phyloP scores from a whole-genome alignment of 2,329 filamentous ascomycete species.

The Colletotrichum lentis region DNA sequence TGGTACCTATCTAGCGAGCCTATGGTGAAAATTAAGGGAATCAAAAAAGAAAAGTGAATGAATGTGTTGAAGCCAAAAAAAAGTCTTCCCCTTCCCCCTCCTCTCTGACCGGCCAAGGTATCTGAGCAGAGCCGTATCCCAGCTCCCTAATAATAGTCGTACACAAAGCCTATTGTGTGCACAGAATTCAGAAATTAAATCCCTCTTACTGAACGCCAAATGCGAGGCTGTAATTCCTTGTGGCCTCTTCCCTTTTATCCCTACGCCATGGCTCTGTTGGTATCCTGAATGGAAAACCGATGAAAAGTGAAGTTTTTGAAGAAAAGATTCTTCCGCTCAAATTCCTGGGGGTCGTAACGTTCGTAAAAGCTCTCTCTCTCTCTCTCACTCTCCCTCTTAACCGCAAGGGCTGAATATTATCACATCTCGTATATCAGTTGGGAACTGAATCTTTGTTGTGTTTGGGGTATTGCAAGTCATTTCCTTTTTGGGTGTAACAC shows the following conservation, averaged over 20 bases:
- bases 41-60: constrained; percentile 33
- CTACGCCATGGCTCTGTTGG: constrained; percentile 26
- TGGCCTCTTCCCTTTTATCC: constrained; percentile 21
- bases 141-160: constrained; percentile 9
- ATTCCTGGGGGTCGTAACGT: constrained; percentile 31
- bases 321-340: constrained; percentile 29
- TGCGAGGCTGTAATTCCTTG: constrained; percentile 12
- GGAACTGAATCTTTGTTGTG: constrained; percentile 2
- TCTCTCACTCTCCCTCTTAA: not conserved
- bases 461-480: constrained; percentile 14
- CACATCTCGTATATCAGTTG: constrained; percentile 4
- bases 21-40: constrained; percentile 23
- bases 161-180: constrained; percentile 20
- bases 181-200: constrained; percentile 24
- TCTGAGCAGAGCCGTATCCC: constrained; percentile 4
- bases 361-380: constrained; percentile 30
- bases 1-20: constrained; percentile 25
- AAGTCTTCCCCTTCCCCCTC: constrained; percentile 12
- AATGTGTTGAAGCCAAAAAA: constrained; percentile 33
- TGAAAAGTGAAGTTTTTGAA: constrained; percentile 12
- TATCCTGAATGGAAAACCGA: constrained; percentile 31
- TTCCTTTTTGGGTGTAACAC: constrained; percentile 10
- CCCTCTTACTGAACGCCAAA: constrained; percentile 25
- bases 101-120: not conserved
- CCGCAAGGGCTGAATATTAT: not conserved